A percentile compares a stretch with the other conserved stretches of the same genome.
phyloP scores from a whole-genome alignment of 768 basidiomycete species.

The Rhodotorula babjevae region DNA sequence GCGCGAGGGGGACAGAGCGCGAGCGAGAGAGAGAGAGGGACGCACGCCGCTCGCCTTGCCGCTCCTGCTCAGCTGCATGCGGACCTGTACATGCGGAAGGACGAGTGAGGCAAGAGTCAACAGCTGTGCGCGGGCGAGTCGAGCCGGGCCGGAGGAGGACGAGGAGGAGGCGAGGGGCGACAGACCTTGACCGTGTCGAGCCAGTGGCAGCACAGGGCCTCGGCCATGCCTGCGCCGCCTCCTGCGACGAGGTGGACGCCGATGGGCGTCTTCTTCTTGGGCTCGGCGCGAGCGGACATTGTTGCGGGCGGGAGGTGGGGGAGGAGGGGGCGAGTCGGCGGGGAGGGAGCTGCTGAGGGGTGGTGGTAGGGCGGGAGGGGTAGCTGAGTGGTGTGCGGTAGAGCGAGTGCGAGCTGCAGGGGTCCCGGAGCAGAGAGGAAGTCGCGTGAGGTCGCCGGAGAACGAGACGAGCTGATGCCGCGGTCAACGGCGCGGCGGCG shows the following conservation, averaged over 20 bases:
- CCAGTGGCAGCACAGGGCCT: constrained; percentile 59
- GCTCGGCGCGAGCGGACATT: constrained; percentile 4
- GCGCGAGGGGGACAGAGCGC: background rate
- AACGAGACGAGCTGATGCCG: too few relatives aligned
- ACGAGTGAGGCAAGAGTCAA: background rate
- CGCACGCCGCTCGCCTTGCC: constrained; percentile 73
- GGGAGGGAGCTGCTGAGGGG: background rate
- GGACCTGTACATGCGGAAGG: constrained; percentile 44
- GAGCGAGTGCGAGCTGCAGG: background rate
- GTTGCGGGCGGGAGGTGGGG: background rate
- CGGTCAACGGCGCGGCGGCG: too few relatives aligned
- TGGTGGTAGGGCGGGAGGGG: too few relatives aligned
- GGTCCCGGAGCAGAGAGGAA: too few relatives aligned
- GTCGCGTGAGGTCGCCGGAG: too few relatives aligned
- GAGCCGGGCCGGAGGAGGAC: too few relatives aligned
- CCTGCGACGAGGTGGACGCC: constrained; percentile 80
- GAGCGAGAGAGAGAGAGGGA: constrained; percentile 39
- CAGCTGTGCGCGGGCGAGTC: too few relatives aligned
- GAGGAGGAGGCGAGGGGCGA: background rate
- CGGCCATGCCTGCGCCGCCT: constrained; percentile 86
- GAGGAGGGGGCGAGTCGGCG: background rate
- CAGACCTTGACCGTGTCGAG: constrained; percentile 95
- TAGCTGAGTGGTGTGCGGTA: background rate
- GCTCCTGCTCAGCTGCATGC: constrained; percentile 91
- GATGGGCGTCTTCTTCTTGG: constrained; percentile 49